Conservation (phyloP, 805 yeast species). For the Lipomyces japonicus region DNA sequence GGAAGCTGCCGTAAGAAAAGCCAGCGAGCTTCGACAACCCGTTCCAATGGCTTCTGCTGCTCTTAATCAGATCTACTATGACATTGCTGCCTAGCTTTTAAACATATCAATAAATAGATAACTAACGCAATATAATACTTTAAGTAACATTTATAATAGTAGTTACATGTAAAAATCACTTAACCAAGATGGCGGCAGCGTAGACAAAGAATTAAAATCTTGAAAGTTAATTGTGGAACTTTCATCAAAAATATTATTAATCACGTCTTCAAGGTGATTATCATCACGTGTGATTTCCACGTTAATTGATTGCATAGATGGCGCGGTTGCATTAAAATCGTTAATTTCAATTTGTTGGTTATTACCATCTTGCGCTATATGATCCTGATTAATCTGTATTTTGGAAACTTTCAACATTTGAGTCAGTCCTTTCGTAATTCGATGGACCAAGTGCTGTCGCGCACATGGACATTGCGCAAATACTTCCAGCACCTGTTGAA, state of each 20-base stretch:
- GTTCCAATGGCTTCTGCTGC: conserved; percentile 22
- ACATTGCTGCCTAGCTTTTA: neutral
- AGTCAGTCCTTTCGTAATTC: conserved; percentile 15
- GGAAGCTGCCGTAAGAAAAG: conserved; percentile 11
- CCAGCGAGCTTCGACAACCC: conserved; percentile 10
- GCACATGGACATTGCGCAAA: conserved; percentile 15
- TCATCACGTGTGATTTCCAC: too few relatives aligned
- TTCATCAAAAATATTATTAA: conserved; percentile 3
- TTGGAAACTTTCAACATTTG: conserved; percentile 15
- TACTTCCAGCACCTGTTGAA: conserved; percentile 8
- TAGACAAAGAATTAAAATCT: conserved; percentile 16
- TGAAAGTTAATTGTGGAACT: conserved; percentile 14
- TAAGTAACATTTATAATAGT: neutral
- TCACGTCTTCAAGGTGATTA: too few relatives aligned
- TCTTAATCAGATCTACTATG: conserved; percentile 12
- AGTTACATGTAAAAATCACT: conserved; percentile 11
- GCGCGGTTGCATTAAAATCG: too few relatives aligned
- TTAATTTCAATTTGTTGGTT: too few relatives aligned
- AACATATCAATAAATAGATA: neutral
- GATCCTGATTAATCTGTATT: neutral
- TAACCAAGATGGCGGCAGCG: conserved; percentile 16
- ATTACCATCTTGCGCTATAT: too few relatives aligned
- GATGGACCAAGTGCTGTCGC: conserved; percentile 20
- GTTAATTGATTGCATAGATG: too few relatives aligned
- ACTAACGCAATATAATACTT: neutral